These are phyloP conservation scores for Psidium guajava DNA, from an alignment of 345 rosid species.

Conservation along the genomic window DNA sequence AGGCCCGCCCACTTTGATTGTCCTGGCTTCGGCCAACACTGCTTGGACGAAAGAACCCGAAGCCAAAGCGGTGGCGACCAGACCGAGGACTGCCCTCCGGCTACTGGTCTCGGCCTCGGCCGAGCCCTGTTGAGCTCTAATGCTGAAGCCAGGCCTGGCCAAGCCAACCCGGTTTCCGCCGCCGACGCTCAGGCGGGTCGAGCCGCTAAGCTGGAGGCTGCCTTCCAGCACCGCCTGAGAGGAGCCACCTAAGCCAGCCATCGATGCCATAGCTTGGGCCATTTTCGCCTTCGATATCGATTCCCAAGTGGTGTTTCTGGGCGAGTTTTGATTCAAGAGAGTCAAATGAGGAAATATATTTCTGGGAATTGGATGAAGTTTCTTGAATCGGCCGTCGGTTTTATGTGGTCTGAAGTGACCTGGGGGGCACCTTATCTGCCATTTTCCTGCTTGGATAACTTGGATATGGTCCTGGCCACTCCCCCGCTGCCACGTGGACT, in stretches of 20 bases:
- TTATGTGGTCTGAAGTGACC: slow-evolving; percentile 41
- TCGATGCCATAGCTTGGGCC: slow-evolving; percentile 73
- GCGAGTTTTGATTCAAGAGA: background rate
- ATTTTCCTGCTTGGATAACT: slow-evolving; percentile 35
- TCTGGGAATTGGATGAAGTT: background rate
- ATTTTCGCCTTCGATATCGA: slow-evolving; percentile 1
- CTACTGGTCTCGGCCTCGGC: slow-evolving; percentile 48
- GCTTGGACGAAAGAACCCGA: slow-evolving; percentile 63
- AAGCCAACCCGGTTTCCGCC: slow-evolving; percentile 10
- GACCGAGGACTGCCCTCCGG: slow-evolving; percentile 63
- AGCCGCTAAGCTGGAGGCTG: slow-evolving; percentile 47
- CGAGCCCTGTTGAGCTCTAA: slow-evolving; percentile 50
- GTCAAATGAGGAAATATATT: slow-evolving; percentile 19
- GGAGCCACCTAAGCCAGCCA: slow-evolving; percentile 60
- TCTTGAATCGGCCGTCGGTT: background rate
- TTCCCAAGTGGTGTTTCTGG: background rate
- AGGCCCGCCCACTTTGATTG: slow-evolving; percentile 84
- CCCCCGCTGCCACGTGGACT: slow-evolving; percentile 1
- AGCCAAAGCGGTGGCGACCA: slow-evolving; percentile 63
- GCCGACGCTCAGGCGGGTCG: slow-evolving; percentile 25
- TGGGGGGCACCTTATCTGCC: slow-evolving; percentile 34
- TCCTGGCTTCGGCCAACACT: slow-evolving; percentile 53
- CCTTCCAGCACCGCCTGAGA: slow-evolving; percentile 65
- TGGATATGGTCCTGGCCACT: slow-evolving; percentile 32
- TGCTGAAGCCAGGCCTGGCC: slow-evolving; percentile 25